Conservation (phyloP, 208 protist genomes). For the Tritrichomonas musculus region DNA sequence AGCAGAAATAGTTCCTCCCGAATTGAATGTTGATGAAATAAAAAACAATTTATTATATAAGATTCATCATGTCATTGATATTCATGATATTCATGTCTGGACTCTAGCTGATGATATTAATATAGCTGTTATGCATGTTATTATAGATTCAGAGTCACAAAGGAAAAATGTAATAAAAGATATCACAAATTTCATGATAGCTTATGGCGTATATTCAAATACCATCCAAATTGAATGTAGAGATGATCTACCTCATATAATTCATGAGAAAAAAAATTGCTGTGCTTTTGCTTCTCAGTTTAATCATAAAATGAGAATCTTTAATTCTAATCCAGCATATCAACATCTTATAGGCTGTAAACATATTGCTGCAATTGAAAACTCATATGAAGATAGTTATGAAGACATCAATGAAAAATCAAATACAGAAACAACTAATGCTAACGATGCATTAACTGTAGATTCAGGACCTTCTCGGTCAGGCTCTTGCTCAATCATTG, state of each 20-base stretch:
- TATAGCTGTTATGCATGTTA: conserved; percentile 43
- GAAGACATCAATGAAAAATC: no score
- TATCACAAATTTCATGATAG: background rate
- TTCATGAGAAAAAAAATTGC: background rate
- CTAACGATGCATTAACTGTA: no score
- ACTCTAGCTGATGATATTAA: conserved; percentile 1
- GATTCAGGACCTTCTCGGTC: no score
- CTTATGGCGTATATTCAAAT: background rate
- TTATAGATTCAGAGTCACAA: background rate
- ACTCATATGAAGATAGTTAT: no score
- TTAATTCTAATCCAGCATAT: background rate
- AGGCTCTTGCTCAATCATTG: no score
- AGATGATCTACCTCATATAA: background rate
- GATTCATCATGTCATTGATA: conserved; percentile 34
- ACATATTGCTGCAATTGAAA: no score
- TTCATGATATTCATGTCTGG: conserved; percentile 55
- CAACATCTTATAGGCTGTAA: background rate
- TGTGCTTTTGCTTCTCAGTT: background rate
- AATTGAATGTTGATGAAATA: conserved; percentile 33
- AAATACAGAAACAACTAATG: no score
- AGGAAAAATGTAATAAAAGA: background rate
- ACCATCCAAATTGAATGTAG: background rate
- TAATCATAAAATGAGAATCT: background rate
- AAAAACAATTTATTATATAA: conserved; percentile 19
- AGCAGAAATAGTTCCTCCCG: conserved; percentile 30